Conservation (phyloP, 2,329 filamentous ascomycete genomes). For the Eutypa lata region DNA sequence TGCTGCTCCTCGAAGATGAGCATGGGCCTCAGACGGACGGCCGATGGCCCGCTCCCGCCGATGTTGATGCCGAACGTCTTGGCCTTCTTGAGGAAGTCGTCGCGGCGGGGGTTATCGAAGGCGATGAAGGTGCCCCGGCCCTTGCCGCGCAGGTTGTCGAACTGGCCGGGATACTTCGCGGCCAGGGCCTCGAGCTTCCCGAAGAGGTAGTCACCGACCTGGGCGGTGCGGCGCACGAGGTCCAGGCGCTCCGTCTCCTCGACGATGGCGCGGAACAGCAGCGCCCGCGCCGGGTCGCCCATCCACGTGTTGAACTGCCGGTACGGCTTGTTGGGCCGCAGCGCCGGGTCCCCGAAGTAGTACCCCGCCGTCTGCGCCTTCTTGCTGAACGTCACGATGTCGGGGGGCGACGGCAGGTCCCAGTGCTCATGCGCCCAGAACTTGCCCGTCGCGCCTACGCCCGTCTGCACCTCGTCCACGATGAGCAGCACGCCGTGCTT, state of each 20-base stretch:
- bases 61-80: conserved; percentile 84
- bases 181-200: conserved; percentile 65
- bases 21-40: conserved; percentile 84
- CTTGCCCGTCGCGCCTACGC: conserved; percentile 85
- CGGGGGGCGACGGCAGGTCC: conserved; percentile 73
- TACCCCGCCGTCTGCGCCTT: conserved; percentile 93
- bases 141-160: conserved; percentile 82
- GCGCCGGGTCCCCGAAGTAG: conserved; percentile 77
- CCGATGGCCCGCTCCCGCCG: conserved; percentile 72
- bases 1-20: conserved; percentile 89
- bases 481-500: conserved; percentile 80
- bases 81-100: conserved; percentile 74
- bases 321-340: conserved; percentile 89
- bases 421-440: conserved; percentile 99
- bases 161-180: conserved; percentile 69
- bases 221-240: conserved; percentile 76
- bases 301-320: conserved; percentile 98
- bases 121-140: conserved; percentile 90
- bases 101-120: conserved; percentile 78
- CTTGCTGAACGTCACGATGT: conserved; percentile 95
- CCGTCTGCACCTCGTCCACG: conserved; percentile 92
- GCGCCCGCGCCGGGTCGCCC: conserved; percentile 81
- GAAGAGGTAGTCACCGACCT: conserved; percentile 77
- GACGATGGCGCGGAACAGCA: conserved; percentile 84
- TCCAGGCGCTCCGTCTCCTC: conserved; percentile 73